Evolutionary conservation across 106 monocot species (phyloP), one percentile per base, ranked within the genome.

Genomic region (Ottelia alismoides): DNA sequence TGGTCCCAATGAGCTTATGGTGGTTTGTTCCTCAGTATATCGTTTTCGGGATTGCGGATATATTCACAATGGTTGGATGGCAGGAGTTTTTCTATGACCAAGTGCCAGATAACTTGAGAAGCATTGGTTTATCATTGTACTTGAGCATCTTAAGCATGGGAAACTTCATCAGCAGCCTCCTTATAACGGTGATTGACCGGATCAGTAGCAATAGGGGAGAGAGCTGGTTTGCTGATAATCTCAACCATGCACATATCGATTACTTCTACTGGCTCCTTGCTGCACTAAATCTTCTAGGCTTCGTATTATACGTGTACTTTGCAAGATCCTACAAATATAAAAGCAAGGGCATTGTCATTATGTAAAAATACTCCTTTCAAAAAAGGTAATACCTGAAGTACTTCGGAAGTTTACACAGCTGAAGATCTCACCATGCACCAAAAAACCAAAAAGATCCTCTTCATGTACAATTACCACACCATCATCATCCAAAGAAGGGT

Each of bases 81-180:
- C 67, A 67, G 27, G 67, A 67, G 2, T 67, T 67, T 19, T 67
- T 67, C 67, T 67, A 58, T 27, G 67, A 67, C 18, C 58, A 67
- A 35, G 67, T 48, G 26, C 67, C 67, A 2, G 50, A 49, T 17
- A 58, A 25, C 1, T 11, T 58, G 57, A 67, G 67, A 50, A 67
- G 67, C 51, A 20, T 67, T 2, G 67, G 67, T 9, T 5, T 67
- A 27, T 48, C 57, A 23, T 58, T 58, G 21, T 57, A 31, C 32
- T 32, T 67, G 49, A 67, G 67, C 49, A 57, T 67, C 4, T 49
- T 67, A 9, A 58, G 67, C 17, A 49, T 51, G 16, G 58, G 67
- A 50, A 67, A 50, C 58, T 50, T 67, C 57, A 49, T 67, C 11
- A 67, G 67, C 57, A 49, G 67, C 18, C 20, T 58, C 30, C 67